Base-by-base conservation (phyloP, 306 rosid genomes). In the Coriaria nepalensis region DNA sequence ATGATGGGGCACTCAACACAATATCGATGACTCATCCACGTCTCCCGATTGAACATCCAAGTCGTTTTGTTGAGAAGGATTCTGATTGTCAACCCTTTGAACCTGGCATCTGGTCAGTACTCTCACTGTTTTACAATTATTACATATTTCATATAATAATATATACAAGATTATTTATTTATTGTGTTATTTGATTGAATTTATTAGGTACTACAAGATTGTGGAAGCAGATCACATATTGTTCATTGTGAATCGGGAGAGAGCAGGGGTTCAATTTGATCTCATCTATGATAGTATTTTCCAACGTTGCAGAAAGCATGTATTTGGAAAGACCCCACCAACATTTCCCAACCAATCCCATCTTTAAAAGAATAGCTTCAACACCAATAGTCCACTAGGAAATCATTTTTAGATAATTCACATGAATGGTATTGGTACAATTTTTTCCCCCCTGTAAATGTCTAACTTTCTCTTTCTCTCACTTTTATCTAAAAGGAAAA, bases 181-280 rank as follows among this genome's bases (percentile, higher is more conserved):
- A 20, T 20, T 20, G 3, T 20, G 29, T 20, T 13, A 10, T 37
- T 52, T 20, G 64, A 34, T 50, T 6, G 4, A 34, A 52, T 61
- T 58, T 29, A n/a, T 60, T 74, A 92, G 98, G 98, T 92, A 92
- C 77, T 85, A 85, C 83, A 92, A 70, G 78, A 49, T 57, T 47
- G 93, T 92, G 72, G 94, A 85, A 57, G 98, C 83, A 13, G 98
- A 92, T 72, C 98, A 92, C 68, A 53, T 92, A 33, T 40, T 71
- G 40, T 92, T 85, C 76, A 73, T 92, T 34, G 62, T 92, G 45
- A 92, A 92, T 20, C 47, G 96, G 29, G 98, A 85, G 70, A 82
- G 98, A 75, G 98, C 96, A 9, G 98, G 98, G 53, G 83, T 92
- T 56, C 76, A 85, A 44, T 92, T 92, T 70, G 98, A 92, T 59